phyloP scores from a whole-genome alignment of 352 stramenopile species.

The Pythium graminicola region DNA sequence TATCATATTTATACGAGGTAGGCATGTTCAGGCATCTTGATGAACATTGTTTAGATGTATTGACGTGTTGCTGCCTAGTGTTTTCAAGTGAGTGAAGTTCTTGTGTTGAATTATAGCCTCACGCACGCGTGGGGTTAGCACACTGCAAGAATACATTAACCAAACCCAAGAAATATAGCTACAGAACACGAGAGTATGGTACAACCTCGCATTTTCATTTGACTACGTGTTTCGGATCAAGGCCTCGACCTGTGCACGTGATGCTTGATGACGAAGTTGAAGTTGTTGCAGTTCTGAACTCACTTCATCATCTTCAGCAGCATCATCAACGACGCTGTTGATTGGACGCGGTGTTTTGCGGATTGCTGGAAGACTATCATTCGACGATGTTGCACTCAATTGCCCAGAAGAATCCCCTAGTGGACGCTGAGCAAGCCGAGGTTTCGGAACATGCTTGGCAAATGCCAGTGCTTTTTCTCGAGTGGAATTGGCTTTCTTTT shows the following conservation, averaged over 20 bases:
- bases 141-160: no score
- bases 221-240: slow-evolving; percentile 34
- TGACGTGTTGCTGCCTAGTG: slow-evolving; percentile 30
- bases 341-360: slow-evolving; percentile 25
- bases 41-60: background rate
- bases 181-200: background rate
- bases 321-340: slow-evolving; percentile 50
- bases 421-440: slow-evolving; percentile 26
- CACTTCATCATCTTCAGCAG: slow-evolving; percentile 52
- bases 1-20: slow-evolving; percentile 74
- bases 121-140: slow-evolving; percentile 77
- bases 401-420: slow-evolving; percentile 17
- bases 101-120: slow-evolving; percentile 85
- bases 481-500: slow-evolving; percentile 48
- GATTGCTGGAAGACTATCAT: slow-evolving; percentile 22
- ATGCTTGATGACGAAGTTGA: slow-evolving; percentile 62
- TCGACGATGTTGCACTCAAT: slow-evolving; percentile 11
- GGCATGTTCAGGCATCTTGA: background rate
- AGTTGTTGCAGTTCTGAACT: slow-evolving; percentile 60
- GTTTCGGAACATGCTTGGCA: slow-evolving; percentile 76
- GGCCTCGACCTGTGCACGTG: slow-evolving; percentile 66
- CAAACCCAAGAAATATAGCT: background rate
- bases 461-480: slow-evolving; percentile 71
- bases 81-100: slow-evolving; percentile 70
- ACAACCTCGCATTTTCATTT: background rate